Conservation (phyloP, 139 green algal species). For the Zygnema circumcarinatum region DNA sequence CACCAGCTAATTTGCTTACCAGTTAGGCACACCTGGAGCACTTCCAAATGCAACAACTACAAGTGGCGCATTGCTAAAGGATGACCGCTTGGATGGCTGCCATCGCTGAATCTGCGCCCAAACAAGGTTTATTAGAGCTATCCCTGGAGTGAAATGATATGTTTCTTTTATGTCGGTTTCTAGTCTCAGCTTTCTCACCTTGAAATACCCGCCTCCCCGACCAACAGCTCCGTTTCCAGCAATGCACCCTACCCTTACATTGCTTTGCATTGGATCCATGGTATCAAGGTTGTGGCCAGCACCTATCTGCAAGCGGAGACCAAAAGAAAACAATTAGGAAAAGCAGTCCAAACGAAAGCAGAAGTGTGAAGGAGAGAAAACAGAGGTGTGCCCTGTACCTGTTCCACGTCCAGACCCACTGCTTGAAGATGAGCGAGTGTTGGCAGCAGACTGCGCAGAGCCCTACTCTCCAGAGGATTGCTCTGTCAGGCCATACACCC, state of each 20-base stretch:
- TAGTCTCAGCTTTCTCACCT: slow-evolving; percentile 18
- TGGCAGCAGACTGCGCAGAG: background rate
- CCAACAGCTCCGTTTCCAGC: slow-evolving; percentile 16
- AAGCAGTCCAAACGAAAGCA: too few species aligned
- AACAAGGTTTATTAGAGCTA: background rate
- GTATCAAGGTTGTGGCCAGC: background rate
- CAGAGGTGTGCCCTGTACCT: too few species aligned
- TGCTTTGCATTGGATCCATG: background rate
- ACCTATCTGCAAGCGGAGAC: background rate
- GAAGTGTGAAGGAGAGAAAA: too few species aligned
- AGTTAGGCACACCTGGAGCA: slow-evolving; percentile 93
- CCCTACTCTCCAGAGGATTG: slow-evolving; percentile 34
- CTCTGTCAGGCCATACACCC: slow-evolving; percentile 5
- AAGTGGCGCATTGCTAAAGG: slow-evolving; percentile 4
- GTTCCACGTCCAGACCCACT: slow-evolving; percentile 34
- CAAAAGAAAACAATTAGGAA: too few species aligned
- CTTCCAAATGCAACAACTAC: slow-evolving; percentile 92
- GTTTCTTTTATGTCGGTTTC: too few species aligned
- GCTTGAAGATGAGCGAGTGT: background rate
- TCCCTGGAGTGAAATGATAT: background rate
- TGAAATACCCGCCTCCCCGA: slow-evolving; percentile 41
- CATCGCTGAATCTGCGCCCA: slow-evolving; percentile 20
- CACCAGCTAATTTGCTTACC: slow-evolving; percentile 32
- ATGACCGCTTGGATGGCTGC: background rate
- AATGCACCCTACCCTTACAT: background rate